These are phyloP conservation scores for Pleurotus djamor DNA, from an alignment of 768 basidiomycete species.

Conservation along the genomic window DNA sequence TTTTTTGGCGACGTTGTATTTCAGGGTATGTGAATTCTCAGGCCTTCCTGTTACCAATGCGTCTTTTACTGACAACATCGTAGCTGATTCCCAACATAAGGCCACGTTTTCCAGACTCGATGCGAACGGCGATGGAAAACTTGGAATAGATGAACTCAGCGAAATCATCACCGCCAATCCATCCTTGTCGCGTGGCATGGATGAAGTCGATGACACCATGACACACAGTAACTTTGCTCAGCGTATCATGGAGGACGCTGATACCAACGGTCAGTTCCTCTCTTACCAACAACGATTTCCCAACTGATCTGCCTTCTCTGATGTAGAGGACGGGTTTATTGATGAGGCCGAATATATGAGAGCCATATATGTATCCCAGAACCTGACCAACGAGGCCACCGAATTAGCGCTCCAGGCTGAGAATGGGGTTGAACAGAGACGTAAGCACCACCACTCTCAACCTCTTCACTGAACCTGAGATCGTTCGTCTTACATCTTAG, in stretches of 20 bases:
- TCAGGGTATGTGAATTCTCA: not conserved
- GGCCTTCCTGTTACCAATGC: not conserved
- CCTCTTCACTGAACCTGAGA: not conserved
- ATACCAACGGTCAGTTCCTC: not conserved
- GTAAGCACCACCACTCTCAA: not conserved
- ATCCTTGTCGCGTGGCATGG: not conserved
- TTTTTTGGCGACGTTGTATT: conserved; percentile 5
- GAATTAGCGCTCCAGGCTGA: not conserved
- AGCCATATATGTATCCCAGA: not conserved
- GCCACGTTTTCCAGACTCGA: conserved; percentile 1
- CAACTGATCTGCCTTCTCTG: not conserved
- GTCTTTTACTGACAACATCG: not conserved
- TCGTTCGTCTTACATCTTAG: not conserved
- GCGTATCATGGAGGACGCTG: not conserved
- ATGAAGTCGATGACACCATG: not conserved
- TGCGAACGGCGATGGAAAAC: conserved; percentile 4
- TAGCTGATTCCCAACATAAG: conserved; percentile 5
- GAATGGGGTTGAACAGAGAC: not conserved
- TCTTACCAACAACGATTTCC: not conserved
- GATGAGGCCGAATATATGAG: conserved; percentile 2
- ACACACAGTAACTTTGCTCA: not conserved
- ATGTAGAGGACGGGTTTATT: not conserved
- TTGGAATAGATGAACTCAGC: not conserved
- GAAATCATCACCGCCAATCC: not conserved
- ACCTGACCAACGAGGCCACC: not conserved